These are phyloP conservation scores for Sisymbrium irio DNA, from an alignment of 345 rosid species.

Conservation along the genomic window DNA sequence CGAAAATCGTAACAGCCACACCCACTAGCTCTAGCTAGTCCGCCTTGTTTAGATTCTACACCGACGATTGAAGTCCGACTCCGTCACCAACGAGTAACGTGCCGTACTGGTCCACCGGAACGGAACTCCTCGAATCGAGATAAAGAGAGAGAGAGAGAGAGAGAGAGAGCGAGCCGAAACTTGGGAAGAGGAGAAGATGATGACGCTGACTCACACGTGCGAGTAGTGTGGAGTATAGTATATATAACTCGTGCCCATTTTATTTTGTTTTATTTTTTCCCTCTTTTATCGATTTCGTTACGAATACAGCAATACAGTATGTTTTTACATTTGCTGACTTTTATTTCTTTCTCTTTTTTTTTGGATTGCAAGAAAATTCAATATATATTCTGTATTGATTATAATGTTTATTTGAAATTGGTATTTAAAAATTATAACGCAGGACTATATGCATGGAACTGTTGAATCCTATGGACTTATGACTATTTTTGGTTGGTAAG, in stretches of 20 bases:
- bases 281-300: conserved; percentile 4
- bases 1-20: background rate
- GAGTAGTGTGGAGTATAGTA: background rate
- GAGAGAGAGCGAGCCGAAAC: conserved; percentile 23
- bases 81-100: conserved; percentile 4
- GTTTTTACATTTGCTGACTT: background rate
- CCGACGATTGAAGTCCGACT: background rate
- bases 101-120: conserved; percentile 21
- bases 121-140: conserved; percentile 26
- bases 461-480: conserved; percentile 15
- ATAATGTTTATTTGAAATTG: background rate
- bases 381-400: background rate
- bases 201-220: conserved; percentile 34
- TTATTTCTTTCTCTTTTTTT: too few relatives aligned
- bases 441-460: background rate
- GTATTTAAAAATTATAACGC: background rate
- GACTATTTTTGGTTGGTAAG: background rate
- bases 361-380: too few relatives aligned
- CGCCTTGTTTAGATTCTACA: background rate
- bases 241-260: conserved; percentile 1
- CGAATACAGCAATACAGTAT: background rate
- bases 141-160: background rate
- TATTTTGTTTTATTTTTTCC: background rate
- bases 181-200: conserved; percentile 37
- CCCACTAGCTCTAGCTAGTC: background rate